Conservation (phyloP, 1,139 yeast species). For the Saccharomyces uvarum region DNA sequence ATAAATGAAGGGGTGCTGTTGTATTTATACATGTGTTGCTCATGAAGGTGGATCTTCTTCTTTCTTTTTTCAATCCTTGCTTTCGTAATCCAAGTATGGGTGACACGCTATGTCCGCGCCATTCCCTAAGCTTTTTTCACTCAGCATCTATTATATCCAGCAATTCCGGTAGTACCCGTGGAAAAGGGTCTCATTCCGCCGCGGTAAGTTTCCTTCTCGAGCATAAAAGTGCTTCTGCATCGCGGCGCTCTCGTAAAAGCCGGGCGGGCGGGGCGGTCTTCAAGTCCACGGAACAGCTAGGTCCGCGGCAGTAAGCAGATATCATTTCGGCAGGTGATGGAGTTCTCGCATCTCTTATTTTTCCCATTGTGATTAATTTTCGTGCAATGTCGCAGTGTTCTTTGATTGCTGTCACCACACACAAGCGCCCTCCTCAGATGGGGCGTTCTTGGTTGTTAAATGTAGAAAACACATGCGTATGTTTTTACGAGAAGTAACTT, state of each 20-base stretch:
- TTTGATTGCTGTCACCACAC: neutral
- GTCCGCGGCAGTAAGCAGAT: neutral
- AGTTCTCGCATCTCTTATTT: neutral
- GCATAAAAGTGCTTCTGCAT: neutral
- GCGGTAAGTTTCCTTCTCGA: neutral
- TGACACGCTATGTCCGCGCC: neutral
- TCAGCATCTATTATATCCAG: neutral
- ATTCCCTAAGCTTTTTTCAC: neutral
- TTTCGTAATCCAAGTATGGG: neutral
- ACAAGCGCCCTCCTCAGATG: neutral
- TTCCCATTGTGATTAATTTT: neutral
- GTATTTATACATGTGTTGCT: neutral
- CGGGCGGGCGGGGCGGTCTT: neutral
- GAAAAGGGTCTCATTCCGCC: neutral
- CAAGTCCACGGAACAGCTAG: neutral
- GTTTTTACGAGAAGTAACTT: neutral
- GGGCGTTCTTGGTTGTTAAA: neutral
- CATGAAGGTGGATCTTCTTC: neutral
- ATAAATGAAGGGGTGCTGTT: neutral
- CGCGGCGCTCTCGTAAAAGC: slow-evolving; percentile 4
- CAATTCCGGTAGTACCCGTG: neutral
- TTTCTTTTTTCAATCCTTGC: neutral
- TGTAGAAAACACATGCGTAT: neutral
- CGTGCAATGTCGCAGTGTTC: neutral
- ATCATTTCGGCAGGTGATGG: neutral